Base-by-base conservation (phyloP, 345 rosid species). In the Syzygium jambos region DNA sequence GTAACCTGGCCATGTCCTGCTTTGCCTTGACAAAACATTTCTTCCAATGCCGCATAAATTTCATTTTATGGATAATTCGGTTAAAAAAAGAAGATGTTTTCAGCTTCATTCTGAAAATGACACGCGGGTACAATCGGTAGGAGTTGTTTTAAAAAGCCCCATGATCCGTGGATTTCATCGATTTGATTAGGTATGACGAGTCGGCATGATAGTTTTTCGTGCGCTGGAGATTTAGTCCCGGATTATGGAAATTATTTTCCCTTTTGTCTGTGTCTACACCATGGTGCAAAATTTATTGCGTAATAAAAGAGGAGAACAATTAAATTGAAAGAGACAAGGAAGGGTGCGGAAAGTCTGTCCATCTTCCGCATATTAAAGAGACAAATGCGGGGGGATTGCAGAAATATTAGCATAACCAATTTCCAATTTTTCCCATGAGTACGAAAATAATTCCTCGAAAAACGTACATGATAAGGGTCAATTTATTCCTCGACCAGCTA, bases 21-120 rank as follows among this genome's bases (percentile, higher is more conserved):
- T n/a, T n/a, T n/a, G n/a, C n/a, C n/a, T n/a, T n/a, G 38, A 61
- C n/a, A 13, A n/a, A 8, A 6, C 34, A 14, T 61, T 61, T 59
- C 27, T 59, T 25, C 7, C 7, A 11, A 59, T 51, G 13, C 11
- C 15, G 0, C 6, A 59, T 59, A 25, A 11, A 25, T 59, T 43
- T 43, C 6, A 43, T 43, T 5, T 43, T 43, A 43, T 1, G 46
- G 46, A 43, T 43, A 1, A 43, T 43, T 43, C 46, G 46, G 6
- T 43, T n/a, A n/a, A 43, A 43, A 43, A 43, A 43, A 43, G 1
- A 41, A 59, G 7, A 0, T 27, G 27, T 2, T 59, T 59, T 11
- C n/a, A 12, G 6, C 0, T 61, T n/a, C 2, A 2, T 61, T n/a
- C 4, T 5, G 1, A 2, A 56, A 12, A 27, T 1, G 16, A 59